phyloP scores from a whole-genome alignment of 192 early-diverging fungal species.

The Coemansia sp. region DNA sequence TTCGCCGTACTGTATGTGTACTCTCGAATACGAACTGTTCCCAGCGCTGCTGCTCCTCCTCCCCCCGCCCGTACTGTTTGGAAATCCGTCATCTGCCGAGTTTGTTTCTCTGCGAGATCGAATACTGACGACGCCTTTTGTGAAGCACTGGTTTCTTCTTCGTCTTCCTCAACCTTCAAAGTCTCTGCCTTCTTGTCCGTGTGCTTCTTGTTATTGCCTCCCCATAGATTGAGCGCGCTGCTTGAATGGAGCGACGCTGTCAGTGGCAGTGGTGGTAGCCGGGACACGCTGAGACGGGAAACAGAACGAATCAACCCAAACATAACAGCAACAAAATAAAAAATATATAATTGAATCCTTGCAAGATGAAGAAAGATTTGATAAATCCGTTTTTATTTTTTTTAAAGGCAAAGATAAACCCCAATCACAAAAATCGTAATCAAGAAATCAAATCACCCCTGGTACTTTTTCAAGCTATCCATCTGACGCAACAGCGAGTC shows the following conservation, averaged over 20 bases:
- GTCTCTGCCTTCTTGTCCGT: too few species aligned
- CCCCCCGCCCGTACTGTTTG: constrained; percentile 10
- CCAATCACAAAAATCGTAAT: too few species aligned
- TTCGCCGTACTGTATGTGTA: constrained; percentile 58
- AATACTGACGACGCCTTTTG: neutral
- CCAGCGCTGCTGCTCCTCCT: too few species aligned
- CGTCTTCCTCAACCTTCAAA: too few species aligned
- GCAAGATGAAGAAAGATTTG: too few species aligned
- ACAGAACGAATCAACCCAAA: constrained; percentile 12
- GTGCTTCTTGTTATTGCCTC: too few species aligned
- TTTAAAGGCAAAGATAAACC: neutral
- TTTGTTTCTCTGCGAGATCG: neutral
- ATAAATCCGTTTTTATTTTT: too few species aligned
- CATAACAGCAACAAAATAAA: neutral
- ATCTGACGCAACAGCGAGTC: constrained; percentile 84
- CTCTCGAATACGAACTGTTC: constrained; percentile 21
- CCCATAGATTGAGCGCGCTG: too few species aligned
- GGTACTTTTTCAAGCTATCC: constrained; percentile 81
- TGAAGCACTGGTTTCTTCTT: neutral
- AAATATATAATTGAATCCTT: neutral
- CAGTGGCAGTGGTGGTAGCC: too few species aligned
- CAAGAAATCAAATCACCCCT: constrained; percentile 33
- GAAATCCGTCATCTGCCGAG: constrained; percentile 13
- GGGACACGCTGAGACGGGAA: neutral
- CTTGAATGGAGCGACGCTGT: too few species aligned